Conservation (phyloP, 495 filamentous ascomycete genomes). For the Sphaerosporella brunnea region DNA sequence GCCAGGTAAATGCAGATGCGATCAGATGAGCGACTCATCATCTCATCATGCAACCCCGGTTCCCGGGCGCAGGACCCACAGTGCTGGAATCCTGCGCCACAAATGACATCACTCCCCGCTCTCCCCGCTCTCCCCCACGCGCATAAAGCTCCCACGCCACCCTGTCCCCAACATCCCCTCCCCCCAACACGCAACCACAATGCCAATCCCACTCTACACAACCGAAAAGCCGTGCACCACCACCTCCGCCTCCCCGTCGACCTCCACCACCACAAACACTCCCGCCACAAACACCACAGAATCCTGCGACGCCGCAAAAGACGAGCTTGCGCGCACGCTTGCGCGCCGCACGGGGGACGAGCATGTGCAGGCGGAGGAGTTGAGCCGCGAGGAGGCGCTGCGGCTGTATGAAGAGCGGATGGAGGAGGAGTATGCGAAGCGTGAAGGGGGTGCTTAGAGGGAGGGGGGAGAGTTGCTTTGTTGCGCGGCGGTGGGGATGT, state of each 20-base stretch:
- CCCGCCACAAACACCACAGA: constrained; percentile 6
- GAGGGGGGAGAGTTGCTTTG: neutral
- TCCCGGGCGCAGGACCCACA: too few relatives aligned
- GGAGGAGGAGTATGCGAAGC: constrained; percentile 63
- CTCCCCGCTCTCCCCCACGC: neutral
- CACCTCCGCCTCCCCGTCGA: constrained; percentile 20
- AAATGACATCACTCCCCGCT: too few relatives aligned
- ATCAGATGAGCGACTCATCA: too few relatives aligned
- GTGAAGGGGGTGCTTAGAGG: constrained; percentile 48
- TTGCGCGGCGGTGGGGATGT: neutral
- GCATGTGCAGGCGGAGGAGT: constrained; percentile 3
- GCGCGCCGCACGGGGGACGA: constrained; percentile 1
- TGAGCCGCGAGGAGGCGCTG: constrained; percentile 36
- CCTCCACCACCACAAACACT: constrained; percentile 12
- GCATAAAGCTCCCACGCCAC: neutral
- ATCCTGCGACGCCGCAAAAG: neutral
- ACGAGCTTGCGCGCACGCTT: neutral
- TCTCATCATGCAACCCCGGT: too few relatives aligned
- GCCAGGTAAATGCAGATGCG: too few relatives aligned
- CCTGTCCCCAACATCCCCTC: neutral
- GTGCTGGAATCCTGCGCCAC: too few relatives aligned
- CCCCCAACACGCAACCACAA: constrained; percentile 7
- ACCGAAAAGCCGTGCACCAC: constrained; percentile 26
- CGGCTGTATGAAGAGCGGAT: constrained; percentile 51
- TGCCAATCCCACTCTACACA: constrained; percentile 25